Percentiles rank a stretch among this genome's conserved stretches.
phyloP scores from a whole-genome alignment of 2,329 filamentous ascomycete species.

The Exophiala alcalophila region DNA sequence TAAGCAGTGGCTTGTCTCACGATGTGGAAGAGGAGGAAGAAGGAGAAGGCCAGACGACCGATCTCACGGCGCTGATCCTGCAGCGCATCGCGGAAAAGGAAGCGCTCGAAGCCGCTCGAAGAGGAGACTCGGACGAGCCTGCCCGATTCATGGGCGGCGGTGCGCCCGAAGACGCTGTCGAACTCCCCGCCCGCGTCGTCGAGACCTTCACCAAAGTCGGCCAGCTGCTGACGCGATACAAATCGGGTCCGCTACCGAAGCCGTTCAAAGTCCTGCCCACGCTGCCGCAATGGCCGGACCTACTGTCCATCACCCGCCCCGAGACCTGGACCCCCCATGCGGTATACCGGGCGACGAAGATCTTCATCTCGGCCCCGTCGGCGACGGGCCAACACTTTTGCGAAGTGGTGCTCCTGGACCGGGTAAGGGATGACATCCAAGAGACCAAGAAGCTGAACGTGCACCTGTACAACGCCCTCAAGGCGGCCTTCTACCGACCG shows the following conservation, averaged over 20 bases:
- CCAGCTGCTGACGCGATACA: slow-evolving; percentile 84
- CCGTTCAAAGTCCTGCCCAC: slow-evolving; percentile 96
- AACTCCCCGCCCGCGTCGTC: slow-evolving; percentile 85
- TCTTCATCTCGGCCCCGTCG: slow-evolving; percentile 85
- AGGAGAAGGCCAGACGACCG: slow-evolving; percentile 60
- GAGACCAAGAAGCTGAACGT: slow-evolving; percentile 94
- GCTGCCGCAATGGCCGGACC: slow-evolving; percentile 86
- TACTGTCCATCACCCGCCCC: slow-evolving; percentile 79
- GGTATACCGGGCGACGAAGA: slow-evolving; percentile 81
- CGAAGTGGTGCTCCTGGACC: slow-evolving; percentile 79
- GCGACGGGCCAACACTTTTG: slow-evolving; percentile 79
- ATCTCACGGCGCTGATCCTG: slow-evolving; percentile 88
- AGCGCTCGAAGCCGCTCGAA: slow-evolving; percentile 50
- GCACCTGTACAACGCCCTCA: slow-evolving; percentile 89
- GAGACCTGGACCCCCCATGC: slow-evolving; percentile 76
- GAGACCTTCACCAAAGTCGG: slow-evolving; percentile 75
- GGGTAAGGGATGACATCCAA: slow-evolving; percentile 88
- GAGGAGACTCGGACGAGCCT: slow-evolving; percentile 33
- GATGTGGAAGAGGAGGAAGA: slow-evolving; percentile 41
- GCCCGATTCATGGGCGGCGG: slow-evolving; percentile 50
- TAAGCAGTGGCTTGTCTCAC: slow-evolving; percentile 30
- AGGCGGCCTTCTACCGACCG: slow-evolving; percentile 90
- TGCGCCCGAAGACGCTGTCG: slow-evolving; percentile 72
- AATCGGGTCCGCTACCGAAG: slow-evolving; percentile 93
- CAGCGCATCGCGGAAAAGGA: slow-evolving; percentile 93